phyloP scores from a whole-genome alignment of 257 asterid species.

The Solanum sitiens region DNA sequence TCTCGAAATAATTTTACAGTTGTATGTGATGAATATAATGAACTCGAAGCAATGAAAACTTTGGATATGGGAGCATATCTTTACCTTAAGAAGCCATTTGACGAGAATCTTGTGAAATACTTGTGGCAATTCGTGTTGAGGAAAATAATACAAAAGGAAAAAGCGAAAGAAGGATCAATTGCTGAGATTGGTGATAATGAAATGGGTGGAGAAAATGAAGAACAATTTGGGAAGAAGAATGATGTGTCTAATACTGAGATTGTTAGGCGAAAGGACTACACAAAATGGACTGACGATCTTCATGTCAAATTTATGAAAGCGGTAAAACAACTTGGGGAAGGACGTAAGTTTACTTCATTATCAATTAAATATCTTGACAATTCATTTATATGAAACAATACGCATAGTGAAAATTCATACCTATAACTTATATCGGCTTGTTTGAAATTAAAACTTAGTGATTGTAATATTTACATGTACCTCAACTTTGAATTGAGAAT shows the following conservation, averaged over 20 bases:
- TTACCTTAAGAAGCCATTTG: neutral
- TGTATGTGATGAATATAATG: neutral
- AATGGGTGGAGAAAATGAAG: neutral
- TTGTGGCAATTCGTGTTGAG: neutral
- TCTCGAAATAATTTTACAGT: neutral
- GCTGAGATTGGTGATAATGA: no score
- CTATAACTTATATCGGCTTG: neutral
- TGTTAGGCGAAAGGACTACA: neutral
- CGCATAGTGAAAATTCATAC: neutral
- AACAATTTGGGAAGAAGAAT: neutral
- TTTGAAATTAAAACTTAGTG: neutral
- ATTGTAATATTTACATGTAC: no score
- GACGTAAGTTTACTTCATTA: slow-evolving; percentile 6
- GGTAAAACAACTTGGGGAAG: slow-evolving; percentile 19
- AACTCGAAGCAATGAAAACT: neutral
- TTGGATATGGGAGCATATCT: neutral
- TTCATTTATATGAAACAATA: neutral
- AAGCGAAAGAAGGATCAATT: neutral
- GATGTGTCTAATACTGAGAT: neutral
- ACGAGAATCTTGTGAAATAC: neutral
- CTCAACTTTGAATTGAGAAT: no score
- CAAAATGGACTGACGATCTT: slow-evolving; percentile 17
- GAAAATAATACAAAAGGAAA: neutral
- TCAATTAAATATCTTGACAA: neutral
- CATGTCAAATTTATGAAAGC: slow-evolving; percentile 12